Base-by-base conservation (phyloP, 2,329 filamentous ascomycete genomes). In the Penicillium vulpinum region DNA sequence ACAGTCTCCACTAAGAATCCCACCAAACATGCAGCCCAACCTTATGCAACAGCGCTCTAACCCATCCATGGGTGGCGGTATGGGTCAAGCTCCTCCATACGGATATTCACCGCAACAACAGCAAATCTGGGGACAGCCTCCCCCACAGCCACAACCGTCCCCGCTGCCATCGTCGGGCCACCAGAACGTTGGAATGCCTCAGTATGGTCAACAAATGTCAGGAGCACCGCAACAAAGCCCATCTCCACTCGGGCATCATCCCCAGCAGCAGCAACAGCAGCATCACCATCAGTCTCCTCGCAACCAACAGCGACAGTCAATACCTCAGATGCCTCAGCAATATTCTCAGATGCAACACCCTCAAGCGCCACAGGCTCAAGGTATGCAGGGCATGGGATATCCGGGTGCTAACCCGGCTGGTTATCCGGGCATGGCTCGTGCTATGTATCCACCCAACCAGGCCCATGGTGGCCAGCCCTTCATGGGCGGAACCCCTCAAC, bases 1-100 rank as follows among this genome's bases (percentile, higher is more conserved):
- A 29, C 89, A 91, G 70, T 88, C 90, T 24, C 86, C 87, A 24
- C 86, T 91, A 73, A 85, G 89, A 70, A 87, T 88, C 77, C 83
- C 85, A 61, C 85, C 86, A 36, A 76, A 80, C 70, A 76, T 85
- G 72, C 75, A 80, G 33, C 77, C 83, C 47, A 81, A 85, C 57
- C 84, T 88, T 69, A 84, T 89, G 73, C 87, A 87, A 66, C 83
- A 84, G 63, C 83, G 87, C 65, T 86, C 88, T 41, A 84, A 83
- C 57, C 76, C 84, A 51, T 75, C 83, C 49, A 77, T 84, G 71
- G 79, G 85, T 43, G 76, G 82, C 7, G 79, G 77, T 48, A 59
- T 70, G 33, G 71, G 79, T 72, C 65, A 86, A 80, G 68, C 70
- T 5, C 55, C 73, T 28, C 63, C 72, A 33, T 78, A 75, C 59